Evolutionary conservation across 257 asterid genomes (phyloP).

Genomic region (Fraxinus anomala): DNA sequence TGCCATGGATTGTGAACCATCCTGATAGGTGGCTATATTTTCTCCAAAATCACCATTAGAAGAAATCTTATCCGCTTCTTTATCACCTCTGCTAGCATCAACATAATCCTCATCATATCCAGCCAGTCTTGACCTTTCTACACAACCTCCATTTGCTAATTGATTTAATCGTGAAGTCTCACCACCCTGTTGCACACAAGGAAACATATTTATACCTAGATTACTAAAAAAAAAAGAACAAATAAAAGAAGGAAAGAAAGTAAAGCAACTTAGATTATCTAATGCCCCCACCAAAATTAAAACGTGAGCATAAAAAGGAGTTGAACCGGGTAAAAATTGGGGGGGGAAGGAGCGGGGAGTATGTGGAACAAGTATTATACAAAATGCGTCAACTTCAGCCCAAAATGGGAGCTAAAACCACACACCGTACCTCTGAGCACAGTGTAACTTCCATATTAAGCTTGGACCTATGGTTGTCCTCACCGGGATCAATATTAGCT

Average conservation of each 20-base stretch:
- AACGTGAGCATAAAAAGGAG: background rate
- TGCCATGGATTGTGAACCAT: slow-evolving; percentile 45
- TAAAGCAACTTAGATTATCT: background rate
- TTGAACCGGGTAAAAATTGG: background rate
- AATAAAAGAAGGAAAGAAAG: background rate
- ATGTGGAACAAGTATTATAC: slow-evolving; percentile 4
- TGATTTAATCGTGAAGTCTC: slow-evolving; percentile 47
- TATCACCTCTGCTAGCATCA: slow-evolving; percentile 77
- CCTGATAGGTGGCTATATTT: slow-evolving; percentile 64
- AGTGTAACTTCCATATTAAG: slow-evolving; percentile 44
- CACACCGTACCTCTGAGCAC: slow-evolving; percentile 58
- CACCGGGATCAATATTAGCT: slow-evolving; percentile 49
- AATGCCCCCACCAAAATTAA: background rate
- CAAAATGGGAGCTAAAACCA: slow-evolving; percentile 14
- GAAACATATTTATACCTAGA: slow-evolving; percentile 17
- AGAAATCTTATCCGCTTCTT: slow-evolving; percentile 93
- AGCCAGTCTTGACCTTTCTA: slow-evolving; percentile 48
- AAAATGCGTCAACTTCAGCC: slow-evolving; percentile 8
- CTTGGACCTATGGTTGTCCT: slow-evolving; percentile 49
- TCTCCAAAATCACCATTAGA: slow-evolving; percentile 82
- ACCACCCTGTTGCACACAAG: slow-evolving; percentile 48
- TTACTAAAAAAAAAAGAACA: background rate
- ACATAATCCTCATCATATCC: slow-evolving; percentile 48
- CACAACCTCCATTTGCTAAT: slow-evolving; percentile 50
- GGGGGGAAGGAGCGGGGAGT: background rate